These are phyloP conservation scores for Gaeumannomyces tritici DNA, from an alignment of 2,329 filamentous ascomycete genomes.

Conservation along the genomic window DNA sequence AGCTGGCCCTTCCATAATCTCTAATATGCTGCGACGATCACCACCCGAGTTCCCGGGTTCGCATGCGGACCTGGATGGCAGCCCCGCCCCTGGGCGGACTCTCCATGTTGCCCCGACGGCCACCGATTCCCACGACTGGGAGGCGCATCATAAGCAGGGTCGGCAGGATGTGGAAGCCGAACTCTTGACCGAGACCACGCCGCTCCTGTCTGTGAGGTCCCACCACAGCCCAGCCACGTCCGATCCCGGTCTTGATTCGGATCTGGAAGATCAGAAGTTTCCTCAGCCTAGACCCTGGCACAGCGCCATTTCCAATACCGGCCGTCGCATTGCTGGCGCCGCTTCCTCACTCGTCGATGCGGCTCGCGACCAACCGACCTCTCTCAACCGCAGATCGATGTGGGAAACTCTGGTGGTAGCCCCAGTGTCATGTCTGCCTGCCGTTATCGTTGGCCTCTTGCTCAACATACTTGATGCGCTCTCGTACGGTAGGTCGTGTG, in stretches of 20 bases:
- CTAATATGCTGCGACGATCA: constrained; percentile 39
- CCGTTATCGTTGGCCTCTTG: constrained; percentile 78
- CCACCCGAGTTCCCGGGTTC: constrained; percentile 22
- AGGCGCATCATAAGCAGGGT: neutral
- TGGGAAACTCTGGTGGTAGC: constrained; percentile 55
- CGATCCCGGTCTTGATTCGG: constrained; percentile 17
- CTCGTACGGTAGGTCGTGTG: constrained; percentile 62
- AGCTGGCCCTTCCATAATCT: constrained; percentile 34
- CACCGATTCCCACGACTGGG: neutral
- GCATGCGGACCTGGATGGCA: constrained; percentile 13
- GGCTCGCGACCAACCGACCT: constrained; percentile 49
- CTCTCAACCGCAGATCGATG: constrained; percentile 59
- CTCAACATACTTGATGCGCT: constrained; percentile 91
- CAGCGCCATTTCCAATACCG: neutral
- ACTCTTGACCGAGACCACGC: constrained; percentile 31
- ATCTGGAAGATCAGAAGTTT: constrained; percentile 42
- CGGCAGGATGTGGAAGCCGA: constrained; percentile 6
- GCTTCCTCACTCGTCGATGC: constrained; percentile 14
- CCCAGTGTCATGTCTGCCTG: constrained; percentile 65
- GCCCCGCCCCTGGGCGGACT: neutral
- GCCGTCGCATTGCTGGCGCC: constrained; percentile 3
- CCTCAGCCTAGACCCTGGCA: neutral
- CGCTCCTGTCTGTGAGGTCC: constrained; percentile 29
- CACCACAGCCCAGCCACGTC: constrained; percentile 18
- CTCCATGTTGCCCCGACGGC: neutral